Evolutionary conservation across 2,329 filamentous ascomycete genomes (phyloP), one percentile per base, ranked within the genome.

Genomic region (Chalaropsis ovoidea): DNA sequence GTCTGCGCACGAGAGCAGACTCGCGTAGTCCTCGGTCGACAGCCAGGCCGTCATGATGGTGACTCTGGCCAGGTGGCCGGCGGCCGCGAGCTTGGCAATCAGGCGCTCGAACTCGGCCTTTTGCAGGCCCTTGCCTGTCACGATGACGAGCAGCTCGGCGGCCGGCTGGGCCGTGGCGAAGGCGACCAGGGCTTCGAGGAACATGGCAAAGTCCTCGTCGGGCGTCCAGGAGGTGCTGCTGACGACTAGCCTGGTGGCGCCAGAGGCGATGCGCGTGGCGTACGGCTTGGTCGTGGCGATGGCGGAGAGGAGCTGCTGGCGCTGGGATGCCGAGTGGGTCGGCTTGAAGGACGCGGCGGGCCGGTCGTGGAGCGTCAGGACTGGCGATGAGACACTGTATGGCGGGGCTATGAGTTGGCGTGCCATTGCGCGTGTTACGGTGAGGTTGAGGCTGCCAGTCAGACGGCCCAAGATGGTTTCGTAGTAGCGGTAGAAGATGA

Each of bases 201-300:
- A 81, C 3, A 99, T 76, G 0, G 86, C 86, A 73, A 99, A 97
- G 75, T 99, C 93, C 74, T 99, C 94, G 72, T 99, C 94, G 0
- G 91, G 84, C 0, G 94, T 99, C 94, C 94, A 99, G 11, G 92
- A 96, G 0, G 94, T 99, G 67, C 91, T 94, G 76, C 90, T 95
- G 45, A 97, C 89, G 7, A 99, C 76, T 2, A 99, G 80, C 39
- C 82, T 85, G 64, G 83, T 82, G 8, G 77, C 77, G 4, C 83
- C 82, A 17, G 79, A 76, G 24, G 83, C 72, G 41, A 93, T 82
- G 63, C 82, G 78, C 7, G 81, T 73, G 0, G 84, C 84, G 61
- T 87, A 76, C 10, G 80, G 75, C 11, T 78, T 77, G 0, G 89
- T 88, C 70, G 88, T 85, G 0, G 85, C 79, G 7, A 95, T 77